Percentiles rank a stretch among this genome's conserved stretches.
These are phyloP conservation scores for Crotalaria pallida DNA, from an alignment of 306 rosid genomes.

Conservation along the genomic window DNA sequence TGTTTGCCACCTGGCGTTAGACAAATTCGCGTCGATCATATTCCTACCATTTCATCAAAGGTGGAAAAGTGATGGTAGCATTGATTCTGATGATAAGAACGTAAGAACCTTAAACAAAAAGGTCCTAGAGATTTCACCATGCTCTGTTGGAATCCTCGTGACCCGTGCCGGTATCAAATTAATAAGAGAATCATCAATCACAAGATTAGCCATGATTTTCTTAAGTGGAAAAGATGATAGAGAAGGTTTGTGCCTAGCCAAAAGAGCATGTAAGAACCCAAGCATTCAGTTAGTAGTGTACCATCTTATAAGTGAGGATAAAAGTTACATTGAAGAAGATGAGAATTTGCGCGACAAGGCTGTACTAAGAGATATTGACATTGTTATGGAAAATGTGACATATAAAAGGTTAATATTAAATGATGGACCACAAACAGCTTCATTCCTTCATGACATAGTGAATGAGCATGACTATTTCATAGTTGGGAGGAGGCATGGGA, in stretches of 20 bases:
- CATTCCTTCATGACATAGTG: constrained; percentile 21
- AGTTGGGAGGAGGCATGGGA: constrained; percentile 47
- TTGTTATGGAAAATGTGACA: not conserved
- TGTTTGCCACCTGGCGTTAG: constrained; percentile 43
- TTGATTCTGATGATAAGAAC: constrained; percentile 37
- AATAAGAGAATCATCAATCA: not conserved
- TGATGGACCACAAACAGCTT: constrained; percentile 20
- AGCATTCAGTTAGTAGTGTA: constrained; percentile 26
- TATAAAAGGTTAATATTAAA: not conserved
- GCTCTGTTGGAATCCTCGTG: constrained; percentile 47
- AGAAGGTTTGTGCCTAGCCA: constrained; percentile 46
- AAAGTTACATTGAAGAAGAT: too few relatives aligned
- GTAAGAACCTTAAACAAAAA: constrained; percentile 31
- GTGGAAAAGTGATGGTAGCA: constrained; percentile 36
- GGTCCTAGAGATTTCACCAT: constrained; percentile 44
- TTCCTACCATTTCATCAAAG: constrained; percentile 49
- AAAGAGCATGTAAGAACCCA: constrained; percentile 23
- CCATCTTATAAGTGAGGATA: constrained; percentile 4
- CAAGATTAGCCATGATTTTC: constrained; percentile 38
- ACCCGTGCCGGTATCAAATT: not conserved
- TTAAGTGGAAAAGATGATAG: constrained; percentile 53
- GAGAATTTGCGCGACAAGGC: constrained; percentile 6
- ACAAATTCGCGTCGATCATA: constrained; percentile 33
- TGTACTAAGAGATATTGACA: constrained; percentile 9
- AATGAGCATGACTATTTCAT: constrained; percentile 37